phyloP scores from a whole-genome alignment of 2,329 filamentous ascomycete species.

The Arthrobotrys entomopaga region DNA sequence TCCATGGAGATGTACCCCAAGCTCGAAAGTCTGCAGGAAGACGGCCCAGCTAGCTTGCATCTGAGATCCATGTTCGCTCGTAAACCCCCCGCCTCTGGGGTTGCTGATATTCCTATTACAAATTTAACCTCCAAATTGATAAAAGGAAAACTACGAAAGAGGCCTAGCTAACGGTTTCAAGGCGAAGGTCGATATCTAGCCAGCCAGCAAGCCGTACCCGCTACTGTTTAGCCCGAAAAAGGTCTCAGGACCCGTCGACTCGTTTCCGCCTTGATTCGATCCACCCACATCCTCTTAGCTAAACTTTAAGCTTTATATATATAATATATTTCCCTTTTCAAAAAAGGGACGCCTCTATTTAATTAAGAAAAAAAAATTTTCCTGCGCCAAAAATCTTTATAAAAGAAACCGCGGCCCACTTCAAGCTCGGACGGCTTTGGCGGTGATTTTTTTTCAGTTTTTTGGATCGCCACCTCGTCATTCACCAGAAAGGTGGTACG shows the following conservation, averaged over 20 bases:
- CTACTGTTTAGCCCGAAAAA: no score
- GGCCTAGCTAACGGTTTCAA: not conserved
- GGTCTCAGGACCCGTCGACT: no score
- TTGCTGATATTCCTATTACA: slow-evolving; percentile 47
- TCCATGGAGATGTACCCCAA: not conserved
- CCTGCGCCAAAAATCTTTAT: no score
- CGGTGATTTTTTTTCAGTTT: not conserved
- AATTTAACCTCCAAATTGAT: slow-evolving; percentile 21
- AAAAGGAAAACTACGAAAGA: slow-evolving; percentile 1
- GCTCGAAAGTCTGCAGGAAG: no score
- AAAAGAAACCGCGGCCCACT: no score
- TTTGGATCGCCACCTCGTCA: not conserved
- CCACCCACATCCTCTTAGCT: no score
- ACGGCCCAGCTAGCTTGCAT: slow-evolving; percentile 17
- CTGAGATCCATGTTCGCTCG: slow-evolving; percentile 3
- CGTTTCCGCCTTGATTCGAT: no score
- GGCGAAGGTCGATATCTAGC: not conserved
- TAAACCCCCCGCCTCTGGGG: slow-evolving; percentile 24
- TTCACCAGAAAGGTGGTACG: no score
- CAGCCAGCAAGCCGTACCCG: no score
- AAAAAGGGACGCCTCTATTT: not conserved
- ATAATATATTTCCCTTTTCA: not conserved
- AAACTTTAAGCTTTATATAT: not conserved
- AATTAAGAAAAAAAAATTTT: no score
- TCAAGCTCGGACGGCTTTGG: no score